Base-by-base conservation (phyloP, 106 monocot species). In the Triglochin maritima region DNA sequence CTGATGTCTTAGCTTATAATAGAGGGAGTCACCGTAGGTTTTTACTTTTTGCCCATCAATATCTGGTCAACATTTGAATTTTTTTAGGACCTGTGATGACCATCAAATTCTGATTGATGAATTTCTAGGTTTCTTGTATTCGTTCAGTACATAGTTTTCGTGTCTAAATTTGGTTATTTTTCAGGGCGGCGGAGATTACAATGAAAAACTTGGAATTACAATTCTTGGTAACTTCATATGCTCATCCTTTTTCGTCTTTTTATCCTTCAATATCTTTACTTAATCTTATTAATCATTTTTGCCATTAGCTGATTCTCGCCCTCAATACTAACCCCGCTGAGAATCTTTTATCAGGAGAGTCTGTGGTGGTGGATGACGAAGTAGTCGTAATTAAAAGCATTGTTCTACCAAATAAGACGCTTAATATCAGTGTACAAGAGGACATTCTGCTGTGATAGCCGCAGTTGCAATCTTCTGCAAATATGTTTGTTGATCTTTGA, bases 321-420 rank as follows among this genome's bases (percentile, higher is more conserved):
- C 29, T 29, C 29, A 57, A 12, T 52, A 57, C 43, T 60, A 45
- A 53, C 42, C 3, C 5, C 13, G 4, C n/a, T 63, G 3, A 47
- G 9, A 29, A 47, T 47, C 16, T 9, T 17, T 44, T 17, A 71
- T 45, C 80, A 96, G 96, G 96, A 47, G 96, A 96, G 77, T 69
- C 91, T 44, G 96, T 91, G 54, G 69, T 51, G 5, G 96, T 96
- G 44, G 91, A 96, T 68, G 90, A 96, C 63, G 96, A 96, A 77
- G 84, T 96, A 0, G 96, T 96, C 43, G 91, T 96, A 60, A 67
- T 88, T 59, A 88, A 96, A 61, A 77, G 96, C 80, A 91, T 96
- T 9, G 88, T 96, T 48, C 80, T 96, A 5, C 96, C 91, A 14
- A 88, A 96, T 59, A 96, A 96, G 49, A 91, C 78, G 42, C 83